These are phyloP conservation scores for Crithidia thermophila DNA, from an alignment of 208 protist species.

Conservation along the genomic window DNA sequence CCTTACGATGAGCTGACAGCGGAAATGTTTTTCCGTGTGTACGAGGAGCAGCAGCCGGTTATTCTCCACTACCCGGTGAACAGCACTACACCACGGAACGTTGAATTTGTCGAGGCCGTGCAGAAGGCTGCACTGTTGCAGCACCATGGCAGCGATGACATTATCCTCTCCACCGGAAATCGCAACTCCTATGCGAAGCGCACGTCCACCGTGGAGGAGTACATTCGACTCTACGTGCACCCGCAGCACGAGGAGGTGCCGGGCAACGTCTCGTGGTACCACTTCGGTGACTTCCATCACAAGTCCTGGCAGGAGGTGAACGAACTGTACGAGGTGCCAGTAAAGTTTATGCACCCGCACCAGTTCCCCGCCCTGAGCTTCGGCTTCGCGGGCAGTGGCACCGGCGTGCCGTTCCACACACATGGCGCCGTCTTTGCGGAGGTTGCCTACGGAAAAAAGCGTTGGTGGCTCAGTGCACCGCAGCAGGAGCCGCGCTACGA, in stretches of 20 bases:
- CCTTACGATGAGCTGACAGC: conserved; percentile 12
- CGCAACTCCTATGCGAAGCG: conserved; percentile 44
- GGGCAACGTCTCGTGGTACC: conserved; percentile 38
- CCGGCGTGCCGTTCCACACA: conserved; percentile 54
- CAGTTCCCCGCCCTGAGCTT: conserved; percentile 41
- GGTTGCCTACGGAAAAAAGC: conserved; percentile 43
- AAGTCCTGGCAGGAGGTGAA: conserved; percentile 27
- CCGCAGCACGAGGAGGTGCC: conserved; percentile 16
- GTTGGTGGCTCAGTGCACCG: conserved; percentile 40
- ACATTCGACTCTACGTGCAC: conserved; percentile 21
- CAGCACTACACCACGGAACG: neutral
- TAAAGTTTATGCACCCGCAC: conserved; percentile 18
- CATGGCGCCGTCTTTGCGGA: conserved; percentile 58
- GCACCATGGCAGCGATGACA: conserved; percentile 29
- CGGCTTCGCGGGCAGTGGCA: conserved; percentile 43
- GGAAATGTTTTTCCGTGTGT: conserved; percentile 23
- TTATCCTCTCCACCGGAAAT: conserved; percentile 48
- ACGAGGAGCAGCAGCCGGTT: conserved; percentile 32
- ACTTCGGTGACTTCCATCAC: conserved; percentile 51
- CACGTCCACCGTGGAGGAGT: conserved; percentile 16
- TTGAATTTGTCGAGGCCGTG: conserved; percentile 2
- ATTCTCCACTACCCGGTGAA: conserved; percentile 15
- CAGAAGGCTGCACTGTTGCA: conserved; percentile 26
- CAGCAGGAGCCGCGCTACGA: conserved; percentile 27
- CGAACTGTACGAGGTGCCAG: conserved; percentile 24